phyloP scores from a whole-genome alignment of 1,284 basidiomycete species.

The Ustilago loliicola region DNA sequence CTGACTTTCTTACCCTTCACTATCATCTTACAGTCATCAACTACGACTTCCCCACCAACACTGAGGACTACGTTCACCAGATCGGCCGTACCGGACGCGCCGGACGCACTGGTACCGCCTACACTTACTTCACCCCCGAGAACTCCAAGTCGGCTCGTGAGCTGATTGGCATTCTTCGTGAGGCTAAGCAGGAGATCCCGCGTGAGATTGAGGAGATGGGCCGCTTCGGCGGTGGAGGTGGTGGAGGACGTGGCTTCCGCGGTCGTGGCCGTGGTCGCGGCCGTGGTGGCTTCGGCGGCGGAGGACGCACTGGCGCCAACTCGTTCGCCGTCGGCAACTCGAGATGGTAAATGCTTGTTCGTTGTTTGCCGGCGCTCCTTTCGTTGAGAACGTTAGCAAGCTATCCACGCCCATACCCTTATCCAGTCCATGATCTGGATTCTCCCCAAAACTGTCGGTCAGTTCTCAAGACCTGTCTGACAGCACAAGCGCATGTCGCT shows the following conservation, averaged over 20 bases:
- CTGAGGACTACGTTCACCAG: constrained; percentile 93
- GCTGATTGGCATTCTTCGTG: constrained; percentile 86
- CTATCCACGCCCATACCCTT: not conserved
- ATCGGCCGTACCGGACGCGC: constrained; percentile 83
- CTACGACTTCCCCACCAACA: constrained; percentile 97
- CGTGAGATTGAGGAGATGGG: constrained; percentile 93
- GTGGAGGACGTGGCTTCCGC: constrained; percentile 58
- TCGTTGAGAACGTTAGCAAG: not conserved
- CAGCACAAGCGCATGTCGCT: not conserved
- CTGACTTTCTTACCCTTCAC: not conserved
- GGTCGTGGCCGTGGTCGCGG: constrained; percentile 62
- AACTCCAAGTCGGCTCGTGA: constrained; percentile 95
- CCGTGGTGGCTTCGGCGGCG: constrained; percentile 48
- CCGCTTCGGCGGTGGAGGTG: constrained; percentile 76
- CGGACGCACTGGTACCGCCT: constrained; percentile 83
- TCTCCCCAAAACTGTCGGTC: not conserved
- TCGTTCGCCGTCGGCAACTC: constrained; percentile 59
- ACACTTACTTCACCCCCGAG: constrained; percentile 88
- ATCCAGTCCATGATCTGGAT: not conserved
- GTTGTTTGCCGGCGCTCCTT: too few relatives aligned
- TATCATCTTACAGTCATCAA: constrained; percentile 72
- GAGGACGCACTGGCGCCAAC: constrained; percentile 64
- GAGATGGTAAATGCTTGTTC: constrained; percentile 48
- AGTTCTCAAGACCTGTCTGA: not conserved
- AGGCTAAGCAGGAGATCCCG: constrained; percentile 89